Conservation (phyloP, 1,139 yeast species). For the Yamadazyma kanchanaburiensis region DNA sequence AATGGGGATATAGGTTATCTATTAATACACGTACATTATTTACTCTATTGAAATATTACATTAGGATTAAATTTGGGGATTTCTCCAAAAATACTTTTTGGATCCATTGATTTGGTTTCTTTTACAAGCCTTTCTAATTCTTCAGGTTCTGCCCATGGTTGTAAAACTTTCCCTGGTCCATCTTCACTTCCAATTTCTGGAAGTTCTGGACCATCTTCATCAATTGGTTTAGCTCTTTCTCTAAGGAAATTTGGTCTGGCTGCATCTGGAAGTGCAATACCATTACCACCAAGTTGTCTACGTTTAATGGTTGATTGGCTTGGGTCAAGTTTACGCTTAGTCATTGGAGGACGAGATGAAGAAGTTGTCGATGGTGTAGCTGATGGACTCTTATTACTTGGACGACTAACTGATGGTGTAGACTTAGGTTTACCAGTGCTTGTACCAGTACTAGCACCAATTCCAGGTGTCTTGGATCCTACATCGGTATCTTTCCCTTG, state of each 20-base stretch:
- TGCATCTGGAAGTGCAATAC: constrained; percentile 34
- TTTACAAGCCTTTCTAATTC: constrained; percentile 50
- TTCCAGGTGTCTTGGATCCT: too few relatives aligned
- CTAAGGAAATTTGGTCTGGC: constrained; percentile 21
- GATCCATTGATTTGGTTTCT: constrained; percentile 63
- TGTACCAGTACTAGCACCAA: background rate
- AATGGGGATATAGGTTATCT: background rate
- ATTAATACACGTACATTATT: background rate
- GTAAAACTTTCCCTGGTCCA: constrained; percentile 52
- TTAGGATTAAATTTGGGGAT: constrained; percentile 48
- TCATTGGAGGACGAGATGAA: constrained; percentile 1
- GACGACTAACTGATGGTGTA: background rate
- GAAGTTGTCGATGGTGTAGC: background rate
- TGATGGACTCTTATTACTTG: background rate
- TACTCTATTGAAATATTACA: constrained; percentile 2
- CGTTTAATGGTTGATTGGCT: constrained; percentile 9
- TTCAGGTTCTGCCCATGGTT: constrained; percentile 74
- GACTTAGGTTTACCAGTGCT: background rate
- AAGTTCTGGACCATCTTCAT: constrained; percentile 15
- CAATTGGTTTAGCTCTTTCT: background rate
- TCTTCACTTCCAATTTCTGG: constrained; percentile 55
- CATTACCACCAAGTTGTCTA: constrained; percentile 21
- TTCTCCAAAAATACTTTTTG: constrained; percentile 74
- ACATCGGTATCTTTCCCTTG: too few relatives aligned
- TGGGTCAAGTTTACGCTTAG: constrained; percentile 8